Evolutionary conservation across 331 rosid genomes (phyloP).

Genomic region (Quercus tomentella): DNA sequence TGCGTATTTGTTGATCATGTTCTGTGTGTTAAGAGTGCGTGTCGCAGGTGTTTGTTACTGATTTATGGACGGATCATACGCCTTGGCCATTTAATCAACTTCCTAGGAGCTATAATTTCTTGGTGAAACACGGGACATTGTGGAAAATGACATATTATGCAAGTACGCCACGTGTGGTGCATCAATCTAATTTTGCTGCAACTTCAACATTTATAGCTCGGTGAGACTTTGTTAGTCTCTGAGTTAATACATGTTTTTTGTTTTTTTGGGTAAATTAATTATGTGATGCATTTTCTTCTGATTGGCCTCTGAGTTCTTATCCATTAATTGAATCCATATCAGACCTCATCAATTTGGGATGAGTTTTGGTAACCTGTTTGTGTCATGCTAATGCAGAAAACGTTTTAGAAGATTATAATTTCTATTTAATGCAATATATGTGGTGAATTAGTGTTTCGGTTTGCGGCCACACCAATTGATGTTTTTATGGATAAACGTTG

Average conservation of each 20-base stretch:
- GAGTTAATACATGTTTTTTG: neutral
- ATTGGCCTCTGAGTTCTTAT: neutral
- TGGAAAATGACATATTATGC: slow-evolving; percentile 97
- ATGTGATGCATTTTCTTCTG: neutral
- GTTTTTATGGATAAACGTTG: neutral
- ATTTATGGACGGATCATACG: slow-evolving; percentile 98
- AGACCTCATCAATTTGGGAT: neutral
- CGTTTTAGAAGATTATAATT: neutral
- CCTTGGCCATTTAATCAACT: slow-evolving; percentile 99
- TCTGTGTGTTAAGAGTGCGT: slow-evolving; percentile 35
- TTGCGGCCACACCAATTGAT: neutral
- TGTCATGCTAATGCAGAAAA: neutral
- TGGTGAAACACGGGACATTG: slow-evolving; percentile 90
- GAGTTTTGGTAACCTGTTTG: neutral
- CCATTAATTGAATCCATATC: neutral
- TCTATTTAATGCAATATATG: neutral
- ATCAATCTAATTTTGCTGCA: slow-evolving; percentile 92
- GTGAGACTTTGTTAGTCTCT: slow-evolving; percentile 39
- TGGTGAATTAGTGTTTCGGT: neutral
- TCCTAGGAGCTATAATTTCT: slow-evolving; percentile 95
- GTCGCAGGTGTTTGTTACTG: slow-evolving; percentile 90
- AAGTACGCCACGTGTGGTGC: slow-evolving; percentile 86
- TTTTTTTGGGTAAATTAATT: neutral
- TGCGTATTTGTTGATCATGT: slow-evolving; percentile 8
- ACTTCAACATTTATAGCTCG: slow-evolving; percentile 96